Percentiles rank a stretch among this genome's conserved stretches.
Evolutionary conservation across 495 filamentous ascomycete genomes (phyloP).

Genomic region (Talaromyces trachyspermus): DNA sequence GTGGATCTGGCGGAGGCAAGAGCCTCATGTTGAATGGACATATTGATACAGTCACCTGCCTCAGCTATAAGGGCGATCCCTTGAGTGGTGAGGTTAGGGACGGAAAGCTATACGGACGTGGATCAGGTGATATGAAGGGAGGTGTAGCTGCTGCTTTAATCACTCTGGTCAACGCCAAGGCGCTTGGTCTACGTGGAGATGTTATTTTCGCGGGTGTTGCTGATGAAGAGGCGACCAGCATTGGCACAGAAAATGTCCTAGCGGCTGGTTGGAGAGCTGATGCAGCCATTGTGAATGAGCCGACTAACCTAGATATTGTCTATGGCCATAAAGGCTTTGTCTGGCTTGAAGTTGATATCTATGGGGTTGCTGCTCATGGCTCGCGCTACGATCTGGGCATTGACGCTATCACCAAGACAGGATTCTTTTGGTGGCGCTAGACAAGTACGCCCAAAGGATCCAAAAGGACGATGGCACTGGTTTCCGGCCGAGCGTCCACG

Average conservation of each 20-base stretch:
- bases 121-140: conserved; percentile 41
- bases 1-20: conserved; percentile 34
- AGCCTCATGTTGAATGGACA: conserved; percentile 46
- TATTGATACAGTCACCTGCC: conserved; percentile 38
- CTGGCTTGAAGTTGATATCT: conserved; percentile 38
- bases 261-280: conserved; percentile 42
- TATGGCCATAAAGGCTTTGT: conserved; percentile 42
- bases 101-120: conserved; percentile 35
- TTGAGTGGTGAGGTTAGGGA: conserved; percentile 31
- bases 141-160: conserved; percentile 36
- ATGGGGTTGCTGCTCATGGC: conserved; percentile 40
- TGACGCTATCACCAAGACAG: conserved; percentile 38
- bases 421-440: conserved; percentile 36
- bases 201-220: conserved; percentile 41
- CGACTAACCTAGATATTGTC: conserved; percentile 26
- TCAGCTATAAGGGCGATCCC: conserved; percentile 35
- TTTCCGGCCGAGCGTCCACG: conserved; percentile 32
- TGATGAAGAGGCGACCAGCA: conserved; percentile 40
- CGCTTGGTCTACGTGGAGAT: conserved; percentile 27
- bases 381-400: conserved; percentile 30
- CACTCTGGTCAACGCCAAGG: conserved; percentile 23
- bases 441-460: conserved; percentile 26
- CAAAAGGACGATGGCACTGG: conserved; percentile 24
- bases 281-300: conserved; percentile 36
- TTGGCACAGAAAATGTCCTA: conserved; percentile 36